phyloP scores from a whole-genome alignment of 495 filamentous ascomycete species.

The Neohortaea acidophila region DNA sequence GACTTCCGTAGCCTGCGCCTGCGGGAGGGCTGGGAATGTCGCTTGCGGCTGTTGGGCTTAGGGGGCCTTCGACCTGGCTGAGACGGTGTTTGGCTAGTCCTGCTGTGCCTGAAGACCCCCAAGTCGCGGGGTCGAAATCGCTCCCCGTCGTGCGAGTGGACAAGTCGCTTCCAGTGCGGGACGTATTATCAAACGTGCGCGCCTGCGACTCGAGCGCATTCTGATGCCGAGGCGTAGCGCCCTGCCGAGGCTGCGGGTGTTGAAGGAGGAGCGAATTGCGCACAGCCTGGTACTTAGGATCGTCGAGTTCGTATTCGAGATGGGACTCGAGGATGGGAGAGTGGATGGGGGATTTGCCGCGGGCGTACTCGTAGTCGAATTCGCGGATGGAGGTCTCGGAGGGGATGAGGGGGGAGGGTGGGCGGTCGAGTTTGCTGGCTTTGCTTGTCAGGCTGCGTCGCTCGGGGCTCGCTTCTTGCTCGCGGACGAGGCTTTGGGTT shows the following conservation, averaged over 20 bases:
- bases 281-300: constrained; percentile 81
- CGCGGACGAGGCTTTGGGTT: constrained; percentile 39
- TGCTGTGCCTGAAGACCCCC: constrained; percentile 35
- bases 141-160: constrained; percentile 32
- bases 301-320: constrained; percentile 49
- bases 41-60: constrained; percentile 11
- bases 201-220: constrained; percentile 67
- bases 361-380: constrained; percentile 2
- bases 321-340: constrained; percentile 1
- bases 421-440: constrained; percentile 26
- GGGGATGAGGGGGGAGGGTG: constrained; percentile 48
- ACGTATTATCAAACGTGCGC: constrained; percentile 31
- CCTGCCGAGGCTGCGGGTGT: constrained; percentile 78
- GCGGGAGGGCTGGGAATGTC: constrained; percentile 17
- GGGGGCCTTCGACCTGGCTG: constrained; percentile 9
- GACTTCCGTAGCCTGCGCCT: constrained; percentile 18
- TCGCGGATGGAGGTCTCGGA: constrained; percentile 12
- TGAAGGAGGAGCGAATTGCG: constrained; percentile 77
- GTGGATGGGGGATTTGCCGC: constrained; percentile 11
- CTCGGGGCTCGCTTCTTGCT: constrained; percentile 22
- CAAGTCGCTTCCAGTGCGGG: constrained; percentile 15
- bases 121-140: constrained; percentile 59
- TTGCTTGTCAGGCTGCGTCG: constrained; percentile 23
- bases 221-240: constrained; percentile 69
- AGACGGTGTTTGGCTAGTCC: constrained; percentile 25